Base-by-base conservation (phyloP, 2,329 filamentous ascomycete genomes). In the Aphanocladium album region DNA sequence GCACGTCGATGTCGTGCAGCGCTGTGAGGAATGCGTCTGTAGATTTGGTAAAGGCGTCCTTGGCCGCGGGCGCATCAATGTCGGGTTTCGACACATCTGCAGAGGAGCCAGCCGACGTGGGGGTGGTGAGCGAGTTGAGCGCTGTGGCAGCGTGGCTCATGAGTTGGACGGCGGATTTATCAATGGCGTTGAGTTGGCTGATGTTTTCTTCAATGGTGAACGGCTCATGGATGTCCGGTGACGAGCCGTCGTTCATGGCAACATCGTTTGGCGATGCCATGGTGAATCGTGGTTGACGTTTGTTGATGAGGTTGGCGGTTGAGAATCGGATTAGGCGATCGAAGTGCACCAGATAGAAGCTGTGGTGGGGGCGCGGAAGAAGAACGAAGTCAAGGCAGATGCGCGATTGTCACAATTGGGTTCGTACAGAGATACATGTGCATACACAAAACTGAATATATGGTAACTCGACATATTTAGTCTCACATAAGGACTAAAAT, bases 151-250 rank as follows among this genome's bases (percentile, higher is more conserved):
- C 79, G 71, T 82, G 73, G 60, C 63, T 67, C 72, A 76, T 74
- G 57, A 76, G 70, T 62, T 74, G 68, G 39, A 76, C 74, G 41
- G 74, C 72, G 47, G 72, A 86, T 69, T 84, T 83, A 75, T 96
- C 91, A 67, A 96, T 89, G 46, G 88, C 85, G 66, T 87, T 89
- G 60, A 96, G 83, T 69, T 96, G 90, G 61, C 87, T 80, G 65
- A 96, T 91, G 65, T 89, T 90, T 71, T 96, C 89, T 45, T 88
- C 83, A 37, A 89, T 83, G 11, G 86, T 89, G 66, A 93, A 89
- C n/a, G 82, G 80, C 37, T 79, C 70, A 47, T 80, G 77, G 33
- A 70, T 60, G 46, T 70, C 65, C 30, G 70, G 35, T 3, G 65
- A 47, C 6, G 58, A 59, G 27, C 62, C 66, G 16, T 71, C 67